These are phyloP conservation scores for Ziziphus jujuba DNA, from an alignment of 306 rosid genomes.

Conservation along the genomic window DNA sequence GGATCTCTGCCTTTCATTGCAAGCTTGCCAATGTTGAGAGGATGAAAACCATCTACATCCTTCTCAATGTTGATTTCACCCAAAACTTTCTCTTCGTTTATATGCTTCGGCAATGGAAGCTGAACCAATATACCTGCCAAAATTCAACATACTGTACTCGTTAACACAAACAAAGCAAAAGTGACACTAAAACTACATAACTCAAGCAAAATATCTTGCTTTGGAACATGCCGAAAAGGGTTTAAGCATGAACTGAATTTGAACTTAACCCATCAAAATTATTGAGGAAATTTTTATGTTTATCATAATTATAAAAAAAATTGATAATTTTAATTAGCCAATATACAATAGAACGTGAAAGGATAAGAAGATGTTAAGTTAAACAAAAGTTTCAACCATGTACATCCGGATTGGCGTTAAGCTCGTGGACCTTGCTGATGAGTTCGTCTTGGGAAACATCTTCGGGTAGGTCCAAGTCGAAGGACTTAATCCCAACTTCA, in stretches of 20 bases:
- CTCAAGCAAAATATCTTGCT: not conserved
- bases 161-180: not conserved
- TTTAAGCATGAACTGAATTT: not conserved
- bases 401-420: conserved; percentile 68
- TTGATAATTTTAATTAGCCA: not conserved
- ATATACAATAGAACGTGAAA: not conserved
- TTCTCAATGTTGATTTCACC: conserved; percentile 78
- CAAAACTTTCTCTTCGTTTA: conserved; percentile 79
- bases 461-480: conserved; percentile 78
- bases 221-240: not conserved
- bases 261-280: too few relatives aligned
- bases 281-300: too few relatives aligned
- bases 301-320: not conserved
- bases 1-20: conserved; percentile 97
- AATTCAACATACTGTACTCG: conserved; percentile 13
- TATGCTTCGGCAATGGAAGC: conserved; percentile 90
- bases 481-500: conserved; percentile 78
- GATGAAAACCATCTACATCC: conserved; percentile 98
- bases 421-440: conserved; percentile 53
- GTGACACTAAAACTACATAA: not conserved
- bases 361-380: not conserved
- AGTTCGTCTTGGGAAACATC: conserved; percentile 63
- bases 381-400: conserved; percentile 52
- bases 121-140: conserved; percentile 86
- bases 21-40: conserved; percentile 89